Evolutionary conservation across 257 asterid species (phyloP).

Genomic region (Lantana camara): DNA sequence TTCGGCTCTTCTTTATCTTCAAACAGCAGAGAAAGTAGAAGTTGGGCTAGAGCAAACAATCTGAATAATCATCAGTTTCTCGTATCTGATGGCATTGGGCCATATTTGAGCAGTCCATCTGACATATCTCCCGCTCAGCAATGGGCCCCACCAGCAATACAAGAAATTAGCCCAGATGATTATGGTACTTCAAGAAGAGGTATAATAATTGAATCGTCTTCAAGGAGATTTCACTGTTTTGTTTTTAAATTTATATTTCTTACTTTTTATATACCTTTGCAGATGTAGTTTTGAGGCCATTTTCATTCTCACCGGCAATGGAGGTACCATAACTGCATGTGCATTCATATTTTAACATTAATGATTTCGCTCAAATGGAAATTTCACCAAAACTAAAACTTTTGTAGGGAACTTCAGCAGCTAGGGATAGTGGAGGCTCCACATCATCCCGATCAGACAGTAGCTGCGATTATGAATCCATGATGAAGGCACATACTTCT

Average conservation of each 20-base stretch:
- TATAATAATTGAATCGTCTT: constrained; percentile 24
- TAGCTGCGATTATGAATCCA: constrained; percentile 69
- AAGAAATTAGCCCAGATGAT: constrained; percentile 79
- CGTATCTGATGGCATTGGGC: constrained; percentile 70
- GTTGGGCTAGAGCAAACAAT: constrained; percentile 83
- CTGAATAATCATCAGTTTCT: constrained; percentile 59
- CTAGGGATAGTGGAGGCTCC: constrained; percentile 76
- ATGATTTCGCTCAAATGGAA: constrained; percentile 18
- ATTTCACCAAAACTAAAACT: constrained; percentile 13
- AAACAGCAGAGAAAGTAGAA: constrained; percentile 89
- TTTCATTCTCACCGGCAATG: constrained; percentile 81
- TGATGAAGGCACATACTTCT: constrained; percentile 63
- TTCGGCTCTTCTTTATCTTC: constrained; percentile 87
- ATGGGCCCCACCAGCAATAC: constrained; percentile 88
- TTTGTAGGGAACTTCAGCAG: constrained; percentile 82
- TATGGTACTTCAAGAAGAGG: constrained; percentile 74
- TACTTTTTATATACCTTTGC: constrained; percentile 29
- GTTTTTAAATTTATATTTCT: background rate
- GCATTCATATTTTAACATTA: background rate
- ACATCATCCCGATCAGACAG: constrained; percentile 91
- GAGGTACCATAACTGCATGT: constrained; percentile 55
- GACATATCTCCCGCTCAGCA: constrained; percentile 82
- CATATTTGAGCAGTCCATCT: constrained; percentile 81
- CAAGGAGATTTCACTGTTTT: background rate
- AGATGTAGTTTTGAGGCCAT: constrained; percentile 70